Conservation (phyloP, 2,329 filamentous ascomycete species). For the Cladosporium sphaerospermum region DNA sequence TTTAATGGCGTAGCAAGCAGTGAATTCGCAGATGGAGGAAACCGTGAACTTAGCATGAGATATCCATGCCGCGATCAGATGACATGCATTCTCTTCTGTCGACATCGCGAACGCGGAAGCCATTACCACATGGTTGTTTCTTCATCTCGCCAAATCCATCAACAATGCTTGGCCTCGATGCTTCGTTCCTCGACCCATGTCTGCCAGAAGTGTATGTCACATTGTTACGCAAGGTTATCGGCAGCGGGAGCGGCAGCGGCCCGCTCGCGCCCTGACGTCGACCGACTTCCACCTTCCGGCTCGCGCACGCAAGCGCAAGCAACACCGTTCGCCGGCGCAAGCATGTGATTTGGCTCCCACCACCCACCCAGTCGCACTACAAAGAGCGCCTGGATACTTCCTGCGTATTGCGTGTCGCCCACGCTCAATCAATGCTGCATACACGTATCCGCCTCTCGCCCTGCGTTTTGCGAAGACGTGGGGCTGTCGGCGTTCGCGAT, state of each 20-base stretch:
- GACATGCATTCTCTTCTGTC: too few relatives aligned
- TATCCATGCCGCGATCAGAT: too few relatives aligned
- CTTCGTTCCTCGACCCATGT: too few relatives aligned
- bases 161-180: too few relatives aligned
- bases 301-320: background rate
- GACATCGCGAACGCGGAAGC: too few relatives aligned
- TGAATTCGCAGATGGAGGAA: too few relatives aligned
- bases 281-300: background rate
- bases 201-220: too few relatives aligned
- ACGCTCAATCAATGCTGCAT: constrained; percentile 2
- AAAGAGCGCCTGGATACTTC: background rate
- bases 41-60: too few relatives aligned
- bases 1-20: too few relatives aligned
- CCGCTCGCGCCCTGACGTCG: background rate
- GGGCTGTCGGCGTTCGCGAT: background rate
- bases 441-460: background rate
- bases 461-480: constrained; percentile 9
- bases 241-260: background rate
- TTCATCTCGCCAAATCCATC: too few relatives aligned
- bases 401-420: background rate
- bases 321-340: background rate
- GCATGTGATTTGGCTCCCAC: constrained; percentile 2
- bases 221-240: background rate
- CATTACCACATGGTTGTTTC: too few relatives aligned
- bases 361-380: background rate